These are phyloP conservation scores for Agaricus subrufescens DNA, from an alignment of 768 basidiomycete species.

Conservation along the genomic window DNA sequence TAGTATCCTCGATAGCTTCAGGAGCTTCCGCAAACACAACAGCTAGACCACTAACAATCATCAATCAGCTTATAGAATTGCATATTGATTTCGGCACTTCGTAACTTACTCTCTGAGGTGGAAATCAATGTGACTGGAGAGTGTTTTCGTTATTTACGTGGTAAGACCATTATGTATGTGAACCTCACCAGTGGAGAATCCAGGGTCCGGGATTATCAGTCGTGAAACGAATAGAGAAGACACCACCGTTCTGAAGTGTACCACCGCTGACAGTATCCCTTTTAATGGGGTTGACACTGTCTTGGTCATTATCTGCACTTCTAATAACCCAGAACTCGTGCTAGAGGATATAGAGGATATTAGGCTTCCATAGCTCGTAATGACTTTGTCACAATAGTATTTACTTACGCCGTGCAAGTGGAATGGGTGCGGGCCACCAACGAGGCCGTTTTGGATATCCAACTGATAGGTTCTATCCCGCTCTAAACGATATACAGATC, in stretches of 20 bases:
- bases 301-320: constrained; percentile 30
- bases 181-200: constrained; percentile 37
- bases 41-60: constrained; percentile 22
- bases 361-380: background rate
- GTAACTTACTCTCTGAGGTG: background rate
- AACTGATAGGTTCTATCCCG: constrained; percentile 45
- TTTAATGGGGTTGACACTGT: constrained; percentile 51
- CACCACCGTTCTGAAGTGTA: constrained; percentile 22
- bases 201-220: constrained; percentile 70
- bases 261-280: constrained; percentile 55
- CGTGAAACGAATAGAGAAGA: constrained; percentile 54
- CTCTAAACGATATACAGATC: constrained; percentile 39
- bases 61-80: background rate
- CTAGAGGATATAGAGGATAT: background rate
- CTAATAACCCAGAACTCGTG: constrained; percentile 39
- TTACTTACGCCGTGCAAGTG: constrained; percentile 42
- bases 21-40: constrained; percentile 30
- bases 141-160: background rate
- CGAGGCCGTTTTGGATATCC: constrained; percentile 30
- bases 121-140: constrained; percentile 9
- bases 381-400: background rate
- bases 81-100: background rate
- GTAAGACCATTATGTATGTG: background rate
- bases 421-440: constrained; percentile 31
- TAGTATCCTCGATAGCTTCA: constrained; percentile 7